Evolutionary conservation across 345 rosid species (phyloP).

Genomic region (Linum trigynum): DNA sequence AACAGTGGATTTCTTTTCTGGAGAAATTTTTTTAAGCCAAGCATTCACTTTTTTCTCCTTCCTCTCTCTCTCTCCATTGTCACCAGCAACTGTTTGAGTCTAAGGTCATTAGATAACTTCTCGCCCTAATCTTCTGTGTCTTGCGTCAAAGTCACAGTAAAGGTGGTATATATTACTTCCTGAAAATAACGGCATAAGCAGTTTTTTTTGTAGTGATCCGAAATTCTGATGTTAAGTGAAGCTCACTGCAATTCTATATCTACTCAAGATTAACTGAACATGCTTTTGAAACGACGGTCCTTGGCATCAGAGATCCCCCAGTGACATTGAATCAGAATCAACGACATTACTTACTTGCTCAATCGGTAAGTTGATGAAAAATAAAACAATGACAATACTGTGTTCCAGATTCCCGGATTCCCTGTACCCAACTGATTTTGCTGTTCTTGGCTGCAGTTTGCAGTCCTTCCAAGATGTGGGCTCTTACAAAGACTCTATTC

Average conservation of each 20-base stretch:
- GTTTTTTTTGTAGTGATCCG: background rate
- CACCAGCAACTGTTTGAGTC: no score
- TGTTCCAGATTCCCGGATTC: background rate
- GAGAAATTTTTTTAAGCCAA: no score
- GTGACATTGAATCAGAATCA: constrained; percentile 56
- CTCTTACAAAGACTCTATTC: constrained; percentile 55
- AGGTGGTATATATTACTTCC: constrained; percentile 16
- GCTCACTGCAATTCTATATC: no score
- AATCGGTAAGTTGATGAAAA: constrained; percentile 45
- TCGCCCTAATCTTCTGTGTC: background rate
- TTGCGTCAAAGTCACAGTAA: background rate
- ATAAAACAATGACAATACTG: background rate
- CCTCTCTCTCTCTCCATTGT: no score
- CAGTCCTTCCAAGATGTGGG: constrained; percentile 81
- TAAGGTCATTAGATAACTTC: no score
- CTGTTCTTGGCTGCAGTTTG: constrained; percentile 55
- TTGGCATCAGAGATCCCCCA: constrained; percentile 50
- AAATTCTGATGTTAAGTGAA: background rate
- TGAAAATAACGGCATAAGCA: background rate
- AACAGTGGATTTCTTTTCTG: no score
- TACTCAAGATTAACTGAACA: background rate
- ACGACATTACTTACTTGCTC: constrained; percentile 57
- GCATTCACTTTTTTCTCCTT: background rate
- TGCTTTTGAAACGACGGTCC: constrained; percentile 40
- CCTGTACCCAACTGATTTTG: constrained; percentile 10